phyloP scores from a whole-genome alignment of 805 yeast species.

The Nakazawaea wyomingensis region DNA sequence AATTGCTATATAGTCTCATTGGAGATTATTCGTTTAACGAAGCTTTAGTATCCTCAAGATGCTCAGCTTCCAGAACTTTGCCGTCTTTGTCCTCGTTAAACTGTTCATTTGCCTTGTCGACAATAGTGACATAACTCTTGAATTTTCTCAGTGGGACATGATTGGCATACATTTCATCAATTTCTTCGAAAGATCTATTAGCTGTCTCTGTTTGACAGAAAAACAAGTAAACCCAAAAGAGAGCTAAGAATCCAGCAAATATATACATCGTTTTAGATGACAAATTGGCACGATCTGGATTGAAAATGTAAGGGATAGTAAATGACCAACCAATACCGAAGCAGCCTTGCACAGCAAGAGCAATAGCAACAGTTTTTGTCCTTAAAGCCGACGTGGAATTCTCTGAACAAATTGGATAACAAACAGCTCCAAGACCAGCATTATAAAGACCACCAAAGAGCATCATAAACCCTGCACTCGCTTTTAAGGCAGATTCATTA shows the following conservation, averaged over 20 bases:
- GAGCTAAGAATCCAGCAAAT: constrained; percentile 18
- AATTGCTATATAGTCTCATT: too few species aligned
- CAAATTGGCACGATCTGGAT: constrained; percentile 16
- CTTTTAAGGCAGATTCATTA: constrained; percentile 22
- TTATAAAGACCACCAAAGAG: constrained; percentile 22
- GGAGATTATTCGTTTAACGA: too few species aligned
- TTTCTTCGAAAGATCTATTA: constrained; percentile 16
- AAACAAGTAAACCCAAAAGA: constrained; percentile 9
- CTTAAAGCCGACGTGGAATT: constrained; percentile 17
- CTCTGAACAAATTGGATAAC: constrained; percentile 19
- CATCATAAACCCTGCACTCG: constrained; percentile 22
- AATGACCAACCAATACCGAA: constrained; percentile 17
- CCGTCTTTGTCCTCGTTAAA: not conserved
- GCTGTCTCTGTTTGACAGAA: constrained; percentile 16
- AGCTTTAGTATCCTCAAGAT: constrained; percentile 12
- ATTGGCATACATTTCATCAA: constrained; percentile 16
- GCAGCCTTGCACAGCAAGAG: constrained; percentile 10
- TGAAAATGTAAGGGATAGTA: constrained; percentile 20
- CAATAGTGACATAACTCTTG: not conserved
- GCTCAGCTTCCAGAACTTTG: constrained; percentile 9
- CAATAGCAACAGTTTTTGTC: constrained; percentile 18
- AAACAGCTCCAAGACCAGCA: constrained; percentile 25
- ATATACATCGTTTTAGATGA: constrained; percentile 23
- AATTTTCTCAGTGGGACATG: constrained; percentile 2
- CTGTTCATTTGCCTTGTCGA: not conserved